These are phyloP conservation scores for Monosporascus sp. DNA, from an alignment of 2,329 filamentous ascomycete genomes.

Conservation along the genomic window DNA sequence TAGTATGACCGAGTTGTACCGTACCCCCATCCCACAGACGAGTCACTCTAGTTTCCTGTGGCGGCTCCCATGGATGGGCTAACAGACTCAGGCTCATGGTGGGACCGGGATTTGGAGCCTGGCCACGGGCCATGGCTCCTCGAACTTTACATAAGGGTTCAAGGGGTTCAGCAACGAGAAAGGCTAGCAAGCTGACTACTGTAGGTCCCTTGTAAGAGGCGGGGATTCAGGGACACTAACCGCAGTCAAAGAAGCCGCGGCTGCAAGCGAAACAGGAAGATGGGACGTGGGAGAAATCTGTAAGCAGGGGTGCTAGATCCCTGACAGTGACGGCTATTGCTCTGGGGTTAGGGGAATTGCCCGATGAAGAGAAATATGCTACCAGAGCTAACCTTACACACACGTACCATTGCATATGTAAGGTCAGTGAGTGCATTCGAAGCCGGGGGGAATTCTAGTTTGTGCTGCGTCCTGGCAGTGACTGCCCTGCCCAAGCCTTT, in stretches of 20 bases:
- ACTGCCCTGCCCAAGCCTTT: background rate
- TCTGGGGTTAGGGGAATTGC: constrained; percentile 37
- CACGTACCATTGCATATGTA: constrained; percentile 25
- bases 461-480: background rate
- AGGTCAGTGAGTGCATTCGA: background rate
- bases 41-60: constrained; percentile 21
- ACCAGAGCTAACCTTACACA: constrained; percentile 26
- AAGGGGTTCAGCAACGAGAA: constrained; percentile 2
- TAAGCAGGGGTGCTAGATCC: constrained; percentile 20
- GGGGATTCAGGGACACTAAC: background rate
- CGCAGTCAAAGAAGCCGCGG: constrained; percentile 1
- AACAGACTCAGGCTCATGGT: constrained; percentile 17
- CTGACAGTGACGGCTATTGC: constrained; percentile 29
- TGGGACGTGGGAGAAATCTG: constrained; percentile 8
- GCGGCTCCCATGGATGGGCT: constrained; percentile 15
- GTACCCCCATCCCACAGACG: constrained; percentile 20
- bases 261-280: constrained; percentile 6
- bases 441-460: background rate
- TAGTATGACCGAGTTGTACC: constrained; percentile 10
- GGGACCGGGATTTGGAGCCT: constrained; percentile 18
- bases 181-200: background rate
- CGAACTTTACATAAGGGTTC: constrained; percentile 20
- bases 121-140: background rate
- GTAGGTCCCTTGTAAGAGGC: background rate
- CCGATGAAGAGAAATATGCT: constrained; percentile 30